Evolutionary conservation across 306 rosid species (phyloP).

Genomic region (Purshia tridentata): DNA sequence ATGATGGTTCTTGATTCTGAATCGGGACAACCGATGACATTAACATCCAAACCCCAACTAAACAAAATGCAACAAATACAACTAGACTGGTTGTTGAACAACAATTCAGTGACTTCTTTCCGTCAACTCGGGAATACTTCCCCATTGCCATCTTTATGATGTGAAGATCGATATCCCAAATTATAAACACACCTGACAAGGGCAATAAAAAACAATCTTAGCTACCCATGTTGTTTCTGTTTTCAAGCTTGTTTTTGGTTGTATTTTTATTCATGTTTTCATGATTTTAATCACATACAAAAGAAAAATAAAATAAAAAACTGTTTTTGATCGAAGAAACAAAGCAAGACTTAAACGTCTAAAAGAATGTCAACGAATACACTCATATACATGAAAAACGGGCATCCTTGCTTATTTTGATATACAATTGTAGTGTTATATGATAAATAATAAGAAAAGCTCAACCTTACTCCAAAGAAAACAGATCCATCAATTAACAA

Average conservation of each 20-base stretch:
- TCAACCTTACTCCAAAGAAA: not conserved
- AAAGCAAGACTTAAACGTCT: not conserved
- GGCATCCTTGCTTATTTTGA: not conserved
- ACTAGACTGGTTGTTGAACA: slow-evolving; percentile 52
- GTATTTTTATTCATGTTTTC: too few relatives aligned
- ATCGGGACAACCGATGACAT: slow-evolving; percentile 61
- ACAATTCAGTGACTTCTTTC: slow-evolving; percentile 51
- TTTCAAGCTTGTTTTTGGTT: not conserved
- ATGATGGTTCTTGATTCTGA: slow-evolving; percentile 46
- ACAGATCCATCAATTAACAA: slow-evolving; percentile 26
- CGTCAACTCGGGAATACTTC: slow-evolving; percentile 64
- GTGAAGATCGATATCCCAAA: slow-evolving; percentile 17
- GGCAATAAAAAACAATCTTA: slow-evolving; percentile 25
- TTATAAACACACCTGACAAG: slow-evolving; percentile 31
- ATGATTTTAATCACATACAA: not conserved
- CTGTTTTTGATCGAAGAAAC: too few relatives aligned
- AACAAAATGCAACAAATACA: slow-evolving; percentile 66
- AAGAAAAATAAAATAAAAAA: not conserved
- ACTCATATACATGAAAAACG: not conserved
- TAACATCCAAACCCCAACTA: slow-evolving; percentile 70
- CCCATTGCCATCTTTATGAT: slow-evolving; percentile 51
- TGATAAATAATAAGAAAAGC: not conserved
- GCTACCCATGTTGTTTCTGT: not conserved
- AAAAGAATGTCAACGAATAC: too few relatives aligned
- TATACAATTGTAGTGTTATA: not conserved